Conservation (phyloP, 371 early-diverging fungal genomes). For the Catenaria anguillulae region DNA sequence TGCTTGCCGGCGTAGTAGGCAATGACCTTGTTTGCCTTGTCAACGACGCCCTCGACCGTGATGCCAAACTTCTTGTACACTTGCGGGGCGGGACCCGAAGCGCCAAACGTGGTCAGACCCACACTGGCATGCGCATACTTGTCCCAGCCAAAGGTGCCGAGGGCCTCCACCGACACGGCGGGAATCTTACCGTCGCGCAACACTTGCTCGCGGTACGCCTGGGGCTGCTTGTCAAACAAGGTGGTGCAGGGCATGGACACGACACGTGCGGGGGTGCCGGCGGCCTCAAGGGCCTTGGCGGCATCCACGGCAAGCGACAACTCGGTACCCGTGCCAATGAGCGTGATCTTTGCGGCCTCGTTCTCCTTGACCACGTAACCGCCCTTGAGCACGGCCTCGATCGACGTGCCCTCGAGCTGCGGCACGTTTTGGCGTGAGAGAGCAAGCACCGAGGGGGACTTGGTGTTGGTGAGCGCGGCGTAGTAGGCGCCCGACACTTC, state of each 20-base stretch:
- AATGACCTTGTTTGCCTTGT: conserved; percentile 61
- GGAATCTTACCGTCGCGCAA: conserved; percentile 66
- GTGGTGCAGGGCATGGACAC: conserved; percentile 95
- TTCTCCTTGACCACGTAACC: conserved; percentile 59
- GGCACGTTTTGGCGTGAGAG: conserved; percentile 93
- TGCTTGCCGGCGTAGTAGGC: too few relatives aligned
- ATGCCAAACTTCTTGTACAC: conserved; percentile 72
- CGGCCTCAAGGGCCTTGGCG: conserved; percentile 47
- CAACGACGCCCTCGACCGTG: conserved; percentile 55
- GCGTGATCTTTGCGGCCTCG: conserved; percentile 42
- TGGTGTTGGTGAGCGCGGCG: conserved; percentile 50
- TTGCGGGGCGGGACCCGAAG: conserved; percentile 67
- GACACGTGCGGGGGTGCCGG: conserved; percentile 48
- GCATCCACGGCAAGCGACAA: conserved; percentile 75
- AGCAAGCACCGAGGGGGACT: conserved; percentile 74
- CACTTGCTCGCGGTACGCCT: conserved; percentile 71
- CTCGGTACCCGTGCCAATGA: conserved; percentile 95
- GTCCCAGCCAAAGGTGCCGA: conserved; percentile 85
- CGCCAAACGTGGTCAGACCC: conserved; percentile 91
- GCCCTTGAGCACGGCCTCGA: conserved; percentile 59
- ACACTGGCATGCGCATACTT: conserved; percentile 83
- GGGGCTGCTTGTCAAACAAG: conserved; percentile 81
- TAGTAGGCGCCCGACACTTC: conserved; percentile 86
- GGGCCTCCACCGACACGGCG: conserved; percentile 85
- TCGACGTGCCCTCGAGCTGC: conserved; percentile 64